A percentile compares a stretch with the other conserved stretches of the same genome.
Conservation (phyloP, 1,284 basidiomycete genomes). For the Fomitopsis palustris region DNA sequence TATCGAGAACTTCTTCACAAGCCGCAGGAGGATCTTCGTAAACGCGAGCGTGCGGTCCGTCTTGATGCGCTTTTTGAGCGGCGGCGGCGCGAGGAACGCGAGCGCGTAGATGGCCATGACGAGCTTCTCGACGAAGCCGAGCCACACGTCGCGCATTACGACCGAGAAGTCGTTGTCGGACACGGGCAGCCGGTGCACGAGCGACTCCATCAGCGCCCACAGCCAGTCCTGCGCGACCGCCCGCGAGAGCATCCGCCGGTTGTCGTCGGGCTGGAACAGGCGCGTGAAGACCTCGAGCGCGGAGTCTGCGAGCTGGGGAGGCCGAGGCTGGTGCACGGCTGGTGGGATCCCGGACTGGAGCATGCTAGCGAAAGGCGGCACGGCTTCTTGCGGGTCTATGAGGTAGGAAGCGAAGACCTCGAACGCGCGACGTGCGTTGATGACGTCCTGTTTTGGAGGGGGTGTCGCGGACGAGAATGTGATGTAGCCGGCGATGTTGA, state of each 20-base stretch:
- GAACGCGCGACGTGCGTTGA: conserved; percentile 56
- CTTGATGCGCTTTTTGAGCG: conserved; percentile 70
- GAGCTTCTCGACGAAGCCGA: conserved; percentile 78
- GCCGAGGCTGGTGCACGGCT: conserved; percentile 38
- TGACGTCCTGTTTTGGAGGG: conserved; percentile 32
- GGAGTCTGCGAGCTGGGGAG: conserved; percentile 64
- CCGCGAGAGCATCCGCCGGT: conserved; percentile 70
- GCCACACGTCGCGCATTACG: conserved; percentile 58
- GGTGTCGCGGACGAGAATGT: conserved; percentile 38
- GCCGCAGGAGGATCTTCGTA: conserved; percentile 58
- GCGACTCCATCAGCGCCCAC: conserved; percentile 60
- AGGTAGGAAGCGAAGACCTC: conserved; percentile 76
- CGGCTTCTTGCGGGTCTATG: conserved; percentile 62
- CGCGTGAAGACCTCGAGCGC: conserved; percentile 84
- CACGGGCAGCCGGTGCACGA: conserved; percentile 83
- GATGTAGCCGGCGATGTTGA: conserved; percentile 58
- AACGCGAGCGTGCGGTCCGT: conserved; percentile 55
- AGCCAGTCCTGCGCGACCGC: conserved; percentile 57
- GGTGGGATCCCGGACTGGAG: conserved; percentile 46
- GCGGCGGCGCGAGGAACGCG: conserved; percentile 77
- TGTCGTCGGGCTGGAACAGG: conserved; percentile 74
- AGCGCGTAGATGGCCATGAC: conserved; percentile 84
- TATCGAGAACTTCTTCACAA: conserved; percentile 58
- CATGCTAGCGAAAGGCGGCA: conserved; percentile 57
- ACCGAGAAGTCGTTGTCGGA: conserved; percentile 75